Conservation (phyloP, 352 stramenopile genomes). For the Phytophthora europaea region DNA sequence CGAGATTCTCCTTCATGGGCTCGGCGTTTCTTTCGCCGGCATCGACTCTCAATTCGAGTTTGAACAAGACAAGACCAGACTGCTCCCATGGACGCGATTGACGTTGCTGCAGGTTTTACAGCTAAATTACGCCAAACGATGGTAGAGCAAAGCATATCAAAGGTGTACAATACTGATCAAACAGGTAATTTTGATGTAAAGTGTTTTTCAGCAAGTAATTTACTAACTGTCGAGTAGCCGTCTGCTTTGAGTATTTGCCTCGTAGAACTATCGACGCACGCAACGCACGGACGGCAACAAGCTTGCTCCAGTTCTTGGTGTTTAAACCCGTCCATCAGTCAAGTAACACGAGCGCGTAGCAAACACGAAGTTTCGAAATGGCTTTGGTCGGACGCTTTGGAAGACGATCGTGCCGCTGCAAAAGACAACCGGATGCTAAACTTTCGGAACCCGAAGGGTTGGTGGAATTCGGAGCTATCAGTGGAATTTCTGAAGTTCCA, state of each 20-base stretch:
- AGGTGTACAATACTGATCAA: slow-evolving; percentile 26
- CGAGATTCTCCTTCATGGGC: slow-evolving; percentile 6
- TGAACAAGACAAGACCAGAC: slow-evolving; percentile 12
- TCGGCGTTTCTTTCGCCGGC: slow-evolving; percentile 4
- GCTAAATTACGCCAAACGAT: neutral
- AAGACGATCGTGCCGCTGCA: neutral
- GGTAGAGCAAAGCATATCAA: slow-evolving; percentile 3
- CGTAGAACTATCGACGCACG: no score
- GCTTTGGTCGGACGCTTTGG: neutral
- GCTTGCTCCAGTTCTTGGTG: slow-evolving; percentile 12
- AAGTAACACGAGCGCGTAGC: neutral
- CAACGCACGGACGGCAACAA: slow-evolving; percentile 4
- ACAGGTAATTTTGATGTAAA: slow-evolving; percentile 28
- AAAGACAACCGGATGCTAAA: neutral
- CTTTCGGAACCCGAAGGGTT: neutral
- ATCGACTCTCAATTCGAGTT: slow-evolving; percentile 10
- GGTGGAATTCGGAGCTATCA: neutral
- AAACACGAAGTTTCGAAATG: neutral
- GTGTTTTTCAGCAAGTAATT: no score
- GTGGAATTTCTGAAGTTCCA: neutral
- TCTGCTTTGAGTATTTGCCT: no score
- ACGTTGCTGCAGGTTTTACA: neutral
- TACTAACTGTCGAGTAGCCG: no score
- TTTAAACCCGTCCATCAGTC: slow-evolving; percentile 2
- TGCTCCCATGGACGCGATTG: slow-evolving; percentile 2